Evolutionary conservation across 768 basidiomycete genomes (phyloP), one percentile per base, ranked within the genome.

Genomic region (Mycena venus): DNA sequence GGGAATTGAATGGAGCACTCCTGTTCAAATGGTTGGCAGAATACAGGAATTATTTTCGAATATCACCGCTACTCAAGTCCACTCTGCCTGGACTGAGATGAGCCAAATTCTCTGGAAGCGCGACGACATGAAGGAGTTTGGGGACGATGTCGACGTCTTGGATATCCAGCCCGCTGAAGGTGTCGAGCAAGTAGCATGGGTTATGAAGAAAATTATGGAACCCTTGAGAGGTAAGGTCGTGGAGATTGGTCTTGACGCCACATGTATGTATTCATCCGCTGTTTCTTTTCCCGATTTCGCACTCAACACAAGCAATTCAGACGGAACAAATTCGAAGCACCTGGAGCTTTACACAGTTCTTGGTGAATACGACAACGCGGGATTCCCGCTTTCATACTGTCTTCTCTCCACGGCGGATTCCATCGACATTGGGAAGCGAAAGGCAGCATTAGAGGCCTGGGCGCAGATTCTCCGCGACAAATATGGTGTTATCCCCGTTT

Each of bases 41-140:
- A 84, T 78, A n/a, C 78, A 80, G 2, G 80, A 79, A 6, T 75
- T 81, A 40, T 82, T 80, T 27, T 79, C 78, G 19, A 70, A 72
- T 9, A 66, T 74, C 17, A 77, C 74, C 1, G 21, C 70, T 3
- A 27, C 14, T 6, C 79, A 80, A 51, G 60, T 80, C 3, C 62
- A 78, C 53, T 42, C 29, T 11, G 70, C 77, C 19, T 80, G 79
- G 79, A 23, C 15, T 0, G 31, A 51, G 25, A 68, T 77, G 47
- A 77, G 73, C 34, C 38, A 80, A 59, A 63, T 58, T 5, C n/a
- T 77, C 7, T 79, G 78, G 79, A 74, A 76, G 31, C 66, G 77
- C 8, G 77, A 60, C 12, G 27, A 40, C 8, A 60, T 55, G 3
- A 27, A 38, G 4, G 77, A 80, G 44, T 64, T 71, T 42, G 44